Evolutionary conservation across 2,329 filamentous ascomycete genomes (phyloP).

Genomic region (Anisogramma anomala): DNA sequence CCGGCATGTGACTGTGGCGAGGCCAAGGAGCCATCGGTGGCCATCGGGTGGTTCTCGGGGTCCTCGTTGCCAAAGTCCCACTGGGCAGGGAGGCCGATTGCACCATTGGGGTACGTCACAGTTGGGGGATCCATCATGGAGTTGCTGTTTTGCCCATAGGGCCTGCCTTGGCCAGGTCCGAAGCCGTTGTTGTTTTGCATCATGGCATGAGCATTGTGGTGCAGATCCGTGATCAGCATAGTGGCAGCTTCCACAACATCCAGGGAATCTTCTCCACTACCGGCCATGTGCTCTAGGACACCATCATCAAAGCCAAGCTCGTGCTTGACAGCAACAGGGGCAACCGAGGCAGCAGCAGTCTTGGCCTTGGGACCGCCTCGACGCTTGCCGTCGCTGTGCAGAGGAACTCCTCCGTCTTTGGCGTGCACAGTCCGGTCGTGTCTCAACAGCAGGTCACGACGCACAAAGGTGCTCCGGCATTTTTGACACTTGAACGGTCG

Average conservation of each 20-base stretch:
- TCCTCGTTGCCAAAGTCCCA: slow-evolving; percentile 85
- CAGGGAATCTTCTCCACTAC: slow-evolving; percentile 78
- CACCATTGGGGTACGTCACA: slow-evolving; percentile 64
- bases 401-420: slow-evolving; percentile 87
- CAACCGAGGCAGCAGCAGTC: slow-evolving; percentile 53
- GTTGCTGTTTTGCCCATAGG: slow-evolving; percentile 61
- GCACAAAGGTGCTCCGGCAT: slow-evolving; percentile 95
- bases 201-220: slow-evolving; percentile 77
- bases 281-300: slow-evolving; percentile 84
- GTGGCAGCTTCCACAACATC: slow-evolving; percentile 86
- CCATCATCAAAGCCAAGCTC: slow-evolving; percentile 73
- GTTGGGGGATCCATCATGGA: slow-evolving; percentile 61
- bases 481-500: slow-evolving; percentile 98
- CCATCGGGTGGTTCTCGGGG: slow-evolving; percentile 62
- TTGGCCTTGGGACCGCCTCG: slow-evolving; percentile 60
- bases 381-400: slow-evolving; percentile 90
- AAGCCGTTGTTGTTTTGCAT: slow-evolving; percentile 49
- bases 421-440: slow-evolving; percentile 98
- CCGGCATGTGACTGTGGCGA: slow-evolving; percentile 52
- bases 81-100: slow-evolving; percentile 64
- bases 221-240: slow-evolving; percentile 96
- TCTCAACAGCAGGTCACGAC: slow-evolving; percentile 87
- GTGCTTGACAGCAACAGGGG: slow-evolving; percentile 33
- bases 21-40: slow-evolving; percentile 55
- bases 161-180: slow-evolving; percentile 48